These are phyloP conservation scores for Trichoderma orchidacearum DNA, from an alignment of 495 filamentous ascomycete species.

Conservation along the genomic window DNA sequence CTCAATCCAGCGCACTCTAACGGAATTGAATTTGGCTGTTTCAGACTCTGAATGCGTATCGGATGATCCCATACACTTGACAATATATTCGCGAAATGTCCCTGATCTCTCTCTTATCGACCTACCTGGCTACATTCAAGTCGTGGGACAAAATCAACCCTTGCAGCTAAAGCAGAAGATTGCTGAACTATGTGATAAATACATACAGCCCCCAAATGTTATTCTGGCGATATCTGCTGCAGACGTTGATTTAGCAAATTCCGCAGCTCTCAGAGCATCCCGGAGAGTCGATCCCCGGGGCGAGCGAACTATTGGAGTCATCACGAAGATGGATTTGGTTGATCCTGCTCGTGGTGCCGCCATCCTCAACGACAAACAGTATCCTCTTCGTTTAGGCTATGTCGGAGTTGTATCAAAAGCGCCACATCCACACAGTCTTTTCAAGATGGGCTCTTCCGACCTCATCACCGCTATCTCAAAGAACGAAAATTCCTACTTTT, in stretches of 20 bases:
- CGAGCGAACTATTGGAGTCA: slow-evolving; percentile 91
- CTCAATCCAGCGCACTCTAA: slow-evolving; percentile 83
- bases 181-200: slow-evolving; percentile 91
- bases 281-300: slow-evolving; percentile 86
- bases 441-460: slow-evolving; percentile 71
- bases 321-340: slow-evolving; percentile 98
- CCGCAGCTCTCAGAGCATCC: slow-evolving; percentile 81
- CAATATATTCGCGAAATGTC: slow-evolving; percentile 88
- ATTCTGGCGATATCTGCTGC: slow-evolving; percentile 96
- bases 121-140: slow-evolving; percentile 93
- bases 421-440: slow-evolving; percentile 56
- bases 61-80: slow-evolving; percentile 91
- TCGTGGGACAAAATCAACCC: slow-evolving; percentile 81
- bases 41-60: slow-evolving; percentile 81
- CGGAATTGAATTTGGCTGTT: slow-evolving; percentile 88
- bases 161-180: slow-evolving; percentile 91
- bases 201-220: slow-evolving; percentile 91
- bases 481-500: slow-evolving; percentile 85
- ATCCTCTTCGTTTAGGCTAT: slow-evolving; percentile 90
- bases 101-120: slow-evolving; percentile 95
- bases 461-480: slow-evolving; percentile 69
- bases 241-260: slow-evolving; percentile 94
- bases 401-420: slow-evolving; percentile 85
- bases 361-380: slow-evolving; percentile 79
- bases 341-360: slow-evolving; percentile 64